Evolutionary conservation across 2,329 filamentous ascomycete species (phyloP).

Genomic region (Fusarium transvaalense): DNA sequence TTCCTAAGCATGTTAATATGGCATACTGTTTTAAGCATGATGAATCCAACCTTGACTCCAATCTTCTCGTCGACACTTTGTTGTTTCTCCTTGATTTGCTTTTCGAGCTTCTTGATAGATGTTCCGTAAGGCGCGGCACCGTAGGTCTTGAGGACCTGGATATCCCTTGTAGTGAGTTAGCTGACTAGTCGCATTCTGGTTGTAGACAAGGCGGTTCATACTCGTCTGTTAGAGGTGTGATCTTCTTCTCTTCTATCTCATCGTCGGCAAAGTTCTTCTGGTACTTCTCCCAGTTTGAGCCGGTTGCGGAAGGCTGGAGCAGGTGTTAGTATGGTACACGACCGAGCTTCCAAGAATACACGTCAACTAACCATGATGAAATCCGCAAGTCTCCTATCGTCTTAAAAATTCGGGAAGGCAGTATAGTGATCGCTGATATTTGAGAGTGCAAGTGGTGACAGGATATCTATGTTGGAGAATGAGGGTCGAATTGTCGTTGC

Average conservation of each 20-base stretch:
- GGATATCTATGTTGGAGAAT: slow-evolving; percentile 17
- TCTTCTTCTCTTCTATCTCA: slow-evolving; percentile 99
- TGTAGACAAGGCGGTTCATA: slow-evolving; percentile 62
- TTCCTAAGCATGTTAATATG: slow-evolving; percentile 70
- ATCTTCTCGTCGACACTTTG: slow-evolving; percentile 99
- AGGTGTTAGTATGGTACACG: slow-evolving; percentile 43
- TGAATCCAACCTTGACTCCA: slow-evolving; percentile 74
- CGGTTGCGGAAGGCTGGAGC: slow-evolving; percentile 89
- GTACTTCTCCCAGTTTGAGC: slow-evolving; percentile 98
- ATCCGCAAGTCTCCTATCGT: slow-evolving; percentile 47
- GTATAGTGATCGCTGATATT: not conserved
- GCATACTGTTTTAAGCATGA: not conserved
- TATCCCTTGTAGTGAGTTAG: slow-evolving; percentile 76
- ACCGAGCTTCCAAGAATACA: slow-evolving; percentile 18
- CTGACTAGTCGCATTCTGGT: slow-evolving; percentile 6
- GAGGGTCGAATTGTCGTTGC: slow-evolving; percentile 31
- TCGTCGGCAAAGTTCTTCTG: slow-evolving; percentile 97
- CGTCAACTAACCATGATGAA: slow-evolving; percentile 58
- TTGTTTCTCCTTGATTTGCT: slow-evolving; percentile 99
- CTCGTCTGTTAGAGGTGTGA: slow-evolving; percentile 96
- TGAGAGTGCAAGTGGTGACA: slow-evolving; percentile 6
- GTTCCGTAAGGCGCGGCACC: slow-evolving; percentile 95
- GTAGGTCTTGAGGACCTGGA: slow-evolving; percentile 99
- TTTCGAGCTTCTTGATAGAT: slow-evolving; percentile 95
- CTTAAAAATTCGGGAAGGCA: not conserved